These are phyloP conservation scores for Tetrahymena malaccensis DNA, from an alignment of 73 alveolate genomes.

Conservation along the genomic window DNA sequence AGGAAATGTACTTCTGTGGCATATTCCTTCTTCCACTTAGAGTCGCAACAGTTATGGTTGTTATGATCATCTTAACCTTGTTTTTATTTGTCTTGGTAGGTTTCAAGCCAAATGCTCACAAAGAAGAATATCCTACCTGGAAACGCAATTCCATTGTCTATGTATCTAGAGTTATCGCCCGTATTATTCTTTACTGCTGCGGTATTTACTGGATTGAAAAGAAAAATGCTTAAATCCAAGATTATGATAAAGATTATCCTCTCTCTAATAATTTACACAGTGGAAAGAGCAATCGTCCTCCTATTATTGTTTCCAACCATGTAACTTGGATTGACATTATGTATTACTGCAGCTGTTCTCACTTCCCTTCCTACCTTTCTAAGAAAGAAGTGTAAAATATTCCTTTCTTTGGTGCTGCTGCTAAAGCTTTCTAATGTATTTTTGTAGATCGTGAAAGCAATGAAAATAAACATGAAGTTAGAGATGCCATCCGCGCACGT, in stretches of 20 bases:
- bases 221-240: slow-evolving; percentile 15
- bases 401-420: slow-evolving; percentile 30
- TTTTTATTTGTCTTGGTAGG: slow-evolving; percentile 9
- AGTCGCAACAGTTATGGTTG: neutral
- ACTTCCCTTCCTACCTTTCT: slow-evolving; percentile 37
- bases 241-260: slow-evolving; percentile 15
- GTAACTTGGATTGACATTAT: slow-evolving; percentile 35
- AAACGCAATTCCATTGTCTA: slow-evolving; percentile 1
- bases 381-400: slow-evolving; percentile 1
- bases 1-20: slow-evolving; percentile 36
- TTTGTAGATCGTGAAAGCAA: slow-evolving; percentile 27
- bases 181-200: slow-evolving; percentile 18
- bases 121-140: slow-evolving; percentile 3
- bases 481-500: slow-evolving; percentile 29
- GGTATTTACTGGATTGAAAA: slow-evolving; percentile 10
- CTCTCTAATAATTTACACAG: neutral
- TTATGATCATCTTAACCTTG: neutral
- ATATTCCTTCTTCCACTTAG: slow-evolving; percentile 17
- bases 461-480: slow-evolving; percentile 4
- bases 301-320: slow-evolving; percentile 38
- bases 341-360: slow-evolving; percentile 4
- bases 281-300: neutral
- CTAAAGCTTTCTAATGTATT: slow-evolving; percentile 19
- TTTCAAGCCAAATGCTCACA: neutral
- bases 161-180: slow-evolving; percentile 3